Base-by-base conservation (phyloP, 2,329 filamentous ascomycete species). In the Colletotrichum trifolii region DNA sequence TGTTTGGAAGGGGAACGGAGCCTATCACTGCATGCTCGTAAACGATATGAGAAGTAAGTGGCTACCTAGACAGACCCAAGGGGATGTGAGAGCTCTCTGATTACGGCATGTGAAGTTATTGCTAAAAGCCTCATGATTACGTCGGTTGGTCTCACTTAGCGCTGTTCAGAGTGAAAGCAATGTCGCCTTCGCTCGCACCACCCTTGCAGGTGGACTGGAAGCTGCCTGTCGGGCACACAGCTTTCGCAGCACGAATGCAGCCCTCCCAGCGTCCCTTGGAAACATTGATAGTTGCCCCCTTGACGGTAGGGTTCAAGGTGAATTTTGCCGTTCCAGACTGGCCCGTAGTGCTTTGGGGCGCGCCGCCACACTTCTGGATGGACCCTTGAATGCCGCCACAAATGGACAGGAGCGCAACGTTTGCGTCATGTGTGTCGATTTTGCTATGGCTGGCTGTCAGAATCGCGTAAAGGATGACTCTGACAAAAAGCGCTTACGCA, bases 191-290 rank as follows among this genome's bases (percentile, higher is more conserved):
- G 53, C 76, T 81, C 39, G 80, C 83, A 8, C 81, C 83, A 7
- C 83, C 83, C 4, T 77, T 70, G 70, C 83, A 86, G 2, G 78
- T 80, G 17, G 74, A 80, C 40, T 72, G 75, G 71, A 85, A 76
- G 64, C 79, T 83, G 13, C 83, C 83, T 6, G 78, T 81, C 13
- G 82, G 82, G 71, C 83, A 85, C 39, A 79, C 78, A 62, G 81
- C 79, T 57, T 80, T 73, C 55, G 84, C 85, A 10, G 85, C 84
- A 38, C 82, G 78, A 54, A 86, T 78, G 70, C 85, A 87, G 49
- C 78, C 76, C 71, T 86, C 81, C 83, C 84, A 85, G 25, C 79
- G 75, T n/a, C 78, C 79, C 74, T 85, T 86, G 43, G 78, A 80
- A 62, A 87, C 78, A 73, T 82, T 82, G 72, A 87, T 85, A 6